Percentiles rank a stretch among this genome's conserved stretches.
These are phyloP conservation scores for Roridomyces roridus DNA, from an alignment of 768 basidiomycete species.

Conservation along the genomic window DNA sequence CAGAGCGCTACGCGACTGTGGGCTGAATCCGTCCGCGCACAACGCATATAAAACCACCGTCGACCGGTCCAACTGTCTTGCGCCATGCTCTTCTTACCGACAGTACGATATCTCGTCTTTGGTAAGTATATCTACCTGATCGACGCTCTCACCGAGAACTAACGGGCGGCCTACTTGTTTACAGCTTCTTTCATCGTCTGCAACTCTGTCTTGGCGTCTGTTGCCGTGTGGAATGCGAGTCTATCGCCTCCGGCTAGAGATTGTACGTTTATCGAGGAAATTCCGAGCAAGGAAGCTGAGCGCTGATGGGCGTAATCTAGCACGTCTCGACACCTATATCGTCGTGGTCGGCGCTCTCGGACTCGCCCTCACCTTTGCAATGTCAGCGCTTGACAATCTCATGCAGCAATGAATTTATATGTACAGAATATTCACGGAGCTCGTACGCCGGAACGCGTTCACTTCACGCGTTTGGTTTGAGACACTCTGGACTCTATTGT, in stretches of 20 bases:
- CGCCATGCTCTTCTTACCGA: slow-evolving; percentile 53
- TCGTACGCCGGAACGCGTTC: slow-evolving; percentile 55
- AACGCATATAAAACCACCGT: slow-evolving; percentile 28
- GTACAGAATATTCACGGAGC: slow-evolving; percentile 62
- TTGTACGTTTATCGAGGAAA: slow-evolving; percentile 41
- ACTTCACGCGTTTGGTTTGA: slow-evolving; percentile 78
- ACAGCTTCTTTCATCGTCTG: slow-evolving; percentile 66
- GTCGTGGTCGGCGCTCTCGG: slow-evolving; percentile 64
- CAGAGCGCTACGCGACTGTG: slow-evolving; percentile 18
- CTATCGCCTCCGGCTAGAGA: slow-evolving; percentile 42
- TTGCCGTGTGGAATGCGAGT: slow-evolving; percentile 74
- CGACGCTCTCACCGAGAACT: background rate
- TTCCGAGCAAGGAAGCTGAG: background rate
- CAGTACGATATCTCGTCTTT: slow-evolving; percentile 65
- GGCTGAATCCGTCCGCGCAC: slow-evolving; percentile 17
- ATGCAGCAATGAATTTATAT: too few species aligned
- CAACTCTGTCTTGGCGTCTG: slow-evolving; percentile 68
- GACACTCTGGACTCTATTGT: slow-evolving; percentile 60
- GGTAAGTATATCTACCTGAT: slow-evolving; percentile 45
- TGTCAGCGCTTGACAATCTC: slow-evolving; percentile 61
- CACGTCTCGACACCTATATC: slow-evolving; percentile 62
- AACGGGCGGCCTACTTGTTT: slow-evolving; percentile 7
- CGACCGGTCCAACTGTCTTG: slow-evolving; percentile 37
- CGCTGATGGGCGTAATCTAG: slow-evolving; percentile 28
- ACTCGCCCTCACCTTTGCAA: slow-evolving; percentile 60